Percentiles rank a stretch among this genome's conserved stretches.
These are phyloP conservation scores for Phanerodontia chrysosporium DNA, from an alignment of 768 basidiomycete genomes.

Conservation along the genomic window DNA sequence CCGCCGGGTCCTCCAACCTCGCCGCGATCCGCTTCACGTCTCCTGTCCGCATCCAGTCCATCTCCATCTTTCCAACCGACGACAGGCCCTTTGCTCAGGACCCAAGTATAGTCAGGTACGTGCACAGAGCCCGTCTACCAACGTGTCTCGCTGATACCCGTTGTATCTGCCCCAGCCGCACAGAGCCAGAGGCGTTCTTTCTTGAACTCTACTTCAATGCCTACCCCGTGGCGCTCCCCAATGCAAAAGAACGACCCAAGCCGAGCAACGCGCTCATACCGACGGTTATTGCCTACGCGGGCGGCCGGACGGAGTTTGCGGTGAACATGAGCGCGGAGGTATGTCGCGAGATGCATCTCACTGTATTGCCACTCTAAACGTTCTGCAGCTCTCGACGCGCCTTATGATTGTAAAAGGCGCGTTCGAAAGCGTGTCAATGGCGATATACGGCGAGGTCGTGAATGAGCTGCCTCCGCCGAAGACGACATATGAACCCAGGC, in stretches of 20 bases:
- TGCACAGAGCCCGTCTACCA: slow-evolving; percentile 7
- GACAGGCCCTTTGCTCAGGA: slow-evolving; percentile 55
- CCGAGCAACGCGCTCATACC: slow-evolving; percentile 70
- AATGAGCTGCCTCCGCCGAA: slow-evolving; percentile 37
- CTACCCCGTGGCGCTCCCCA: slow-evolving; percentile 42
- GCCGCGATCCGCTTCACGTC: slow-evolving; percentile 70
- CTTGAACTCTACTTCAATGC: slow-evolving; percentile 76
- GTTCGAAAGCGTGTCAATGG: slow-evolving; percentile 62
- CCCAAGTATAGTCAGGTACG: slow-evolving; percentile 62
- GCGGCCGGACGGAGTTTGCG: slow-evolving; percentile 59
- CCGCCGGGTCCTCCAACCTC: slow-evolving; percentile 51
- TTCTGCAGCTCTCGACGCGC: slow-evolving; percentile 57
- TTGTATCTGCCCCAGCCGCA: slow-evolving; percentile 39
- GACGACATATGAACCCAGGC: slow-evolving; percentile 38
- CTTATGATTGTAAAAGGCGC: slow-evolving; percentile 79
- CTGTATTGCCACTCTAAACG: slow-evolving; percentile 22
- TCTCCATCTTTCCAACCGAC: slow-evolving; percentile 68
- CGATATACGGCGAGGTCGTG: slow-evolving; percentile 52
- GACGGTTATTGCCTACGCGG: slow-evolving; percentile 67
- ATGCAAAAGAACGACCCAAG: slow-evolving; percentile 54
- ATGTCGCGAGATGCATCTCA: slow-evolving; percentile 19
- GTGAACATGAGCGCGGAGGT: slow-evolving; percentile 73
- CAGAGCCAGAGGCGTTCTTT: slow-evolving; percentile 71
- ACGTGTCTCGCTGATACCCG: not conserved
- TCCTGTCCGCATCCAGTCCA: slow-evolving; percentile 61